A percentile compares a stretch with the other conserved stretches of the same genome.
Evolutionary conservation across 768 basidiomycete species (phyloP).

Genomic region (Melanogaster broomeanus): DNA sequence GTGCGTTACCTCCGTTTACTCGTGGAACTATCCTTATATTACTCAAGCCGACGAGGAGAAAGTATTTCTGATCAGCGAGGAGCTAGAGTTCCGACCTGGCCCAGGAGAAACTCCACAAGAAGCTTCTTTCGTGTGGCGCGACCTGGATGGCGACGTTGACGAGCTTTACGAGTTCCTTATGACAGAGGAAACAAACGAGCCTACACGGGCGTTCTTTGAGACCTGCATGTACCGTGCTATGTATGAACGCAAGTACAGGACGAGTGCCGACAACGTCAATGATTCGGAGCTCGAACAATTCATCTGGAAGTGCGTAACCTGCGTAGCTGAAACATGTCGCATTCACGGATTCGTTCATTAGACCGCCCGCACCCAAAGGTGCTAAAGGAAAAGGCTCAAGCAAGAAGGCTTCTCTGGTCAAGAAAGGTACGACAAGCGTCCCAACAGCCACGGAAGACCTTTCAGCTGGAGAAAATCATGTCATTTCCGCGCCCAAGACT

Average conservation of each 20-base stretch:
- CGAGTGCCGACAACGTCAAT: slow-evolving; percentile 63
- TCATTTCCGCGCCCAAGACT: slow-evolving; percentile 14
- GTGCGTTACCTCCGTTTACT: slow-evolving; percentile 41
- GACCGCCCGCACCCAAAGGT: slow-evolving; percentile 23
- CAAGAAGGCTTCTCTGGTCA: slow-evolving; percentile 13
- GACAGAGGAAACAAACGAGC: slow-evolving; percentile 66
- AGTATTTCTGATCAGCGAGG: slow-evolving; percentile 87
- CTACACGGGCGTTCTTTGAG: slow-evolving; percentile 88
- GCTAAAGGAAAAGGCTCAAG: slow-evolving; percentile 15
- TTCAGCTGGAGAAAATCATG: slow-evolving; percentile 8
- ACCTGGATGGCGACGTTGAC: slow-evolving; percentile 87
- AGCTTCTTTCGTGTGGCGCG: slow-evolving; percentile 87
- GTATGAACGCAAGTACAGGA: slow-evolving; percentile 90
- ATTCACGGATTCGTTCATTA: slow-evolving; percentile 6
- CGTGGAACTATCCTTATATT: slow-evolving; percentile 4
- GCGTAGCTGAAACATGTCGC: not conserved
- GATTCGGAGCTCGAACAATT: slow-evolving; percentile 79
- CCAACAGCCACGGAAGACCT: slow-evolving; percentile 3
- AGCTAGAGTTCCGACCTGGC: slow-evolving; percentile 82
- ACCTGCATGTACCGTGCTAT: slow-evolving; percentile 94
- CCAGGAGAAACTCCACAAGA: slow-evolving; percentile 71
- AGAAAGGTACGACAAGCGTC: slow-evolving; percentile 6
- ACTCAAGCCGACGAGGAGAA: slow-evolving; percentile 87
- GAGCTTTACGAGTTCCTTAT: slow-evolving; percentile 95
- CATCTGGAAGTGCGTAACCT: slow-evolving; percentile 69